phyloP scores from a whole-genome alignment of 2,329 filamentous ascomycete genomes.

The Colletotrichum sp. region DNA sequence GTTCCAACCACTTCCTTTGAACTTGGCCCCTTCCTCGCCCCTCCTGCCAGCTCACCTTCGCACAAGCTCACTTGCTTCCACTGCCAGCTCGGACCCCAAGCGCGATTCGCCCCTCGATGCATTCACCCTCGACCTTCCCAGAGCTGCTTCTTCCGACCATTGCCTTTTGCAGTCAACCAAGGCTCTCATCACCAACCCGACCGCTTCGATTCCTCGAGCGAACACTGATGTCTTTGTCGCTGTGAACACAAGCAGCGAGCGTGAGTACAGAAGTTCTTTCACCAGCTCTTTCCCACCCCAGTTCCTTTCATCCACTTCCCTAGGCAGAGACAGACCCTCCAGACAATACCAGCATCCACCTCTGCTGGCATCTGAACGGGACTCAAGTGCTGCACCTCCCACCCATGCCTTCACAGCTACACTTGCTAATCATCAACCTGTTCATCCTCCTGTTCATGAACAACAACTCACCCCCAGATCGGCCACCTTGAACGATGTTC shows the following conservation, averaged over 20 bases:
- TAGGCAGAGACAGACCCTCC: not conserved
- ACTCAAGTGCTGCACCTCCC: not conserved
- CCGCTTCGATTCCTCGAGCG: not conserved
- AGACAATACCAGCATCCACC: not conserved
- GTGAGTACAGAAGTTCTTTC: not conserved
- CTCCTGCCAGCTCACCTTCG: not conserved
- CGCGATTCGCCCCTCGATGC: not conserved
- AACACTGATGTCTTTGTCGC: not conserved
- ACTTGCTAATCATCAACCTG: not conserved
- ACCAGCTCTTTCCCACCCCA: not conserved
- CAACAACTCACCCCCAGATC: not conserved
- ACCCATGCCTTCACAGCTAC: not conserved
- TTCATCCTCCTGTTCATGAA: not conserved
- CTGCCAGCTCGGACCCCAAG: not conserved
- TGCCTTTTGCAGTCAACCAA: not conserved
- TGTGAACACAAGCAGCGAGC: not conserved
- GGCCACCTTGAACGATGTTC: not conserved
- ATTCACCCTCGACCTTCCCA: not conserved
- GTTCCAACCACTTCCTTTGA: slow-evolving; percentile 8
- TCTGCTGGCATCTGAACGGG: not conserved
- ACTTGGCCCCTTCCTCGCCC: slow-evolving; percentile 7
- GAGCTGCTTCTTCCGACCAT: not conserved
- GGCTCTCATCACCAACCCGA: not conserved
- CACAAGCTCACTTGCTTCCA: not conserved
- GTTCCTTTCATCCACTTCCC: not conserved